Conservation (phyloP, 805 yeast species). For the Candida maris region DNA sequence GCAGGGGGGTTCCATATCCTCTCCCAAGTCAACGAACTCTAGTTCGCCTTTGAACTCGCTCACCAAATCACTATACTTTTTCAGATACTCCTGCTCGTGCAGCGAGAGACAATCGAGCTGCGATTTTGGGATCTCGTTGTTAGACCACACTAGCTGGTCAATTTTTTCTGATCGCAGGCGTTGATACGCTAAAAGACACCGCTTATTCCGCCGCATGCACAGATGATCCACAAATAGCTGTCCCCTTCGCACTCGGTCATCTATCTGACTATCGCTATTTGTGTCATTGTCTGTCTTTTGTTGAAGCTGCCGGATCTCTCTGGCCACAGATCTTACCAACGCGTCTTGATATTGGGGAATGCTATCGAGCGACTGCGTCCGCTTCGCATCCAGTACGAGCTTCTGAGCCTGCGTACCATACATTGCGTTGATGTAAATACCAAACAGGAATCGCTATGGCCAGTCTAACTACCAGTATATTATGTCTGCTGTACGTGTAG, state of each 20-base stretch:
- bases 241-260: slow-evolving; percentile 51
- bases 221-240: slow-evolving; percentile 68
- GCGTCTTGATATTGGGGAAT: slow-evolving; percentile 73
- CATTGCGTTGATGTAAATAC: too few species aligned
- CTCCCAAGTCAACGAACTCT: slow-evolving; percentile 82
- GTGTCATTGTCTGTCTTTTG: slow-evolving; percentile 47
- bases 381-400: slow-evolving; percentile 78
- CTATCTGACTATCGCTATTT: slow-evolving; percentile 20
- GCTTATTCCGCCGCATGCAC: slow-evolving; percentile 81
- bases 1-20: slow-evolving; percentile 85
- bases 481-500: too few species aligned
- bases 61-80: slow-evolving; percentile 65
- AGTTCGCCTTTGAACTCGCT: slow-evolving; percentile 75
- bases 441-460: too few species aligned
- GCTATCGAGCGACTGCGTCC: slow-evolving; percentile 61
- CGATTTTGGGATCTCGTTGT: slow-evolving; percentile 43
- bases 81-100: slow-evolving; percentile 74
- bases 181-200: slow-evolving; percentile 86
- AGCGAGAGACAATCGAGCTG: slow-evolving; percentile 57
- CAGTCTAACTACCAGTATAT: too few species aligned
- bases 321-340: slow-evolving; percentile 60
- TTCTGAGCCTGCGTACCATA: slow-evolving; percentile 86
- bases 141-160: slow-evolving; percentile 69
- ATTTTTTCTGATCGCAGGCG: slow-evolving; percentile 63
- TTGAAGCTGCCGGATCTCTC: slow-evolving; percentile 67